Evolutionary conservation across 2,329 filamentous ascomycete species (phyloP), one percentile per base, ranked within the genome.

Genomic region (Stachybotrys elegans): DNA sequence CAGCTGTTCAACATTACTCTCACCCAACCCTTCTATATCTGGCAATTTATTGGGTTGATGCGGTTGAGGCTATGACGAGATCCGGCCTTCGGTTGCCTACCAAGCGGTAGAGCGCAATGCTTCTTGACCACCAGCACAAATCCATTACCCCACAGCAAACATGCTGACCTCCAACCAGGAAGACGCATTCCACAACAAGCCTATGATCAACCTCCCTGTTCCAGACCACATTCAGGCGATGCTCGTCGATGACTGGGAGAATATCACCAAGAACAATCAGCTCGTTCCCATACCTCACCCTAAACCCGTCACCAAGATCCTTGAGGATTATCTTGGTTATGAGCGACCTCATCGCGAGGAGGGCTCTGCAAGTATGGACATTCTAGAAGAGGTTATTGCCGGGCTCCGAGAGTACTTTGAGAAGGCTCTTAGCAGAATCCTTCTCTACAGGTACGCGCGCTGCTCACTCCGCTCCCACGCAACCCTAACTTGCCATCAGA

Each of bases 231-330:
- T 98, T 52, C 96, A 97, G 70, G 88, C 87, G 14, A 78, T 95
- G 50, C 80, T 98, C 4, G 93, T 98, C 19, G 93, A 98, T 61
- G 93, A 98, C 64, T 98, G 93, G 93, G 93, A 98, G 66, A 95
- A 96, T 57, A 83, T 98, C 49, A 98, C 93, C 45, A 97, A 96
- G 70, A 93, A 94, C 61, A 81, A 89, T 54, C 88, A 92, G 60
- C 81, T 97, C 4, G 88, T 96, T 23, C 84, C 88, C 2, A 73
- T 98, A 14, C 93, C 93, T 1, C 84, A 89, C 38, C 73, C 76
- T 22, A 79, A 84, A 42, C 82, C 92, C 1, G 88, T 93, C 47
- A 81, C 78, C 51, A 71, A 80, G 51, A 88, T 98, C 48, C 71
- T 98, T 14, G 77, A 89, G 40, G 86, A 92, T 51, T 98, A 96